Base-by-base conservation (phyloP, 2,329 filamentous ascomycete species). In the Diaporthe citrichinensis region DNA sequence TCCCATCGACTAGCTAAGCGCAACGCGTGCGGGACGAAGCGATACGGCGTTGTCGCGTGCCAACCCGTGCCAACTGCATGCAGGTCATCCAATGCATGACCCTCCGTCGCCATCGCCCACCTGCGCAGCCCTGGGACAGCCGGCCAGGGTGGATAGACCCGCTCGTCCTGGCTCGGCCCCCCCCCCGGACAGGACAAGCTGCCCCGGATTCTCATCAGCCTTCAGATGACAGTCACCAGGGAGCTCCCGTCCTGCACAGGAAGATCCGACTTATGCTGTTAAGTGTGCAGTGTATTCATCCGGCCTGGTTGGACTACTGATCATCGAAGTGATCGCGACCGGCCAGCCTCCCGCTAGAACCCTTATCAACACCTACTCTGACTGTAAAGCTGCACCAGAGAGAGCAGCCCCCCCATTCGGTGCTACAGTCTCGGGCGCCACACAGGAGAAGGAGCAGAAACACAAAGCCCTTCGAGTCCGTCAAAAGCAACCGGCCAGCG, bases 31-130 rank as follows among this genome's bases (percentile, higher is more conserved):
- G 68, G 67, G 49, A 71, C 57, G 49, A 71, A 41, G 58, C 55
- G 62, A 55, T 55, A 71, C 53, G 58, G 61, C 36, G 25, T 28
- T 39, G 74, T 76, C 72, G 72, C 67, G 72, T 67, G 65, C 46
- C 71, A 76, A 55, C 72, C 62, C 55, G 17, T 73, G 49, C 51
- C 20, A 53, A 41, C 39, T n/a, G 49, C 44, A 69, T 74, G 65
- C 72, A 76, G 74, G 65, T 51, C 57, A 62, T 44, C 23, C 34
- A 61, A 20, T 74, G 34, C 72, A 68, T 61, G 62, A 31, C 62
- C 53, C n/a, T 28, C 44, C 53, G n/a, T 49, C 31, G 17, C 62
- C 73, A 39, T 67, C 39, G 23, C 36, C 39, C 57, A 73, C 58
- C 57, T 65, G 58, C 51, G 71, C 55, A 46, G 71, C 57, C 44